A percentile compares a stretch with the other conserved stretches of the same genome.
Conservation (phyloP, 495 filamentous ascomycete genomes). For the Talaromyces wortmannii region DNA sequence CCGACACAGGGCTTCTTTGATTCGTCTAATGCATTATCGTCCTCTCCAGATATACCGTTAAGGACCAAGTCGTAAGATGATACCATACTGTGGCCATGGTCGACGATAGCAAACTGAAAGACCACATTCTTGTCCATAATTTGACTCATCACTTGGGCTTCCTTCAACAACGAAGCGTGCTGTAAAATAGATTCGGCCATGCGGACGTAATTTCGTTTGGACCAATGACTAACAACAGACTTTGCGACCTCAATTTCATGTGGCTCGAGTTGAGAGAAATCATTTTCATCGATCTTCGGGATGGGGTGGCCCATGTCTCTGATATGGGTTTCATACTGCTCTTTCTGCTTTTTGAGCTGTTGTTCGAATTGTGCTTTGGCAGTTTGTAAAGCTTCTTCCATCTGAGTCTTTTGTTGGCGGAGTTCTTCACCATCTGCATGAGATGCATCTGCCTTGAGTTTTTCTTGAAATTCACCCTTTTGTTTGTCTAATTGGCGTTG, state of each 20-base stretch:
- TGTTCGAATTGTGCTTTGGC: slow-evolving; percentile 83
- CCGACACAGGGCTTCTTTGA: slow-evolving; percentile 85
- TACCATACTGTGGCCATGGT: slow-evolving; percentile 77
- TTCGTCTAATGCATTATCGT: slow-evolving; percentile 75
- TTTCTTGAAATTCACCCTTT: slow-evolving; percentile 72
- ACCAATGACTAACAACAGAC: slow-evolving; percentile 65
- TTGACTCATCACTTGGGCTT: slow-evolving; percentile 96
- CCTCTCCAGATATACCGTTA: slow-evolving; percentile 85
- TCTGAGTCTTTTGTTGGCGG: slow-evolving; percentile 72
- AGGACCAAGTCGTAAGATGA: slow-evolving; percentile 96
- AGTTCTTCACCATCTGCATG: slow-evolving; percentile 80
- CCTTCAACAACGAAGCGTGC: slow-evolving; percentile 80
- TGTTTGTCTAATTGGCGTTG: slow-evolving; percentile 81
- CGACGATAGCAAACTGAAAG: slow-evolving; percentile 92
- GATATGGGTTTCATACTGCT: slow-evolving; percentile 66
- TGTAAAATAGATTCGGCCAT: slow-evolving; percentile 94
- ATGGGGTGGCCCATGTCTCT: slow-evolving; percentile 51
- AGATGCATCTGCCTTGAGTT: slow-evolving; percentile 71
- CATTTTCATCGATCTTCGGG: slow-evolving; percentile 40
- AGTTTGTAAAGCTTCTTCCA: slow-evolving; percentile 74
- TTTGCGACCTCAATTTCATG: slow-evolving; percentile 65
- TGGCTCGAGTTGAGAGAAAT: slow-evolving; percentile 54
- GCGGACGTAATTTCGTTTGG: slow-evolving; percentile 75
- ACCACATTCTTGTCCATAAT: slow-evolving; percentile 90
- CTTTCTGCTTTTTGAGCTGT: slow-evolving; percentile 66